A percentile compares a stretch with the other conserved stretches of the same genome.
These are phyloP conservation scores for Mortierella sp. DNA, from an alignment of 371 early-diverging fungal genomes.

Conservation along the genomic window DNA sequence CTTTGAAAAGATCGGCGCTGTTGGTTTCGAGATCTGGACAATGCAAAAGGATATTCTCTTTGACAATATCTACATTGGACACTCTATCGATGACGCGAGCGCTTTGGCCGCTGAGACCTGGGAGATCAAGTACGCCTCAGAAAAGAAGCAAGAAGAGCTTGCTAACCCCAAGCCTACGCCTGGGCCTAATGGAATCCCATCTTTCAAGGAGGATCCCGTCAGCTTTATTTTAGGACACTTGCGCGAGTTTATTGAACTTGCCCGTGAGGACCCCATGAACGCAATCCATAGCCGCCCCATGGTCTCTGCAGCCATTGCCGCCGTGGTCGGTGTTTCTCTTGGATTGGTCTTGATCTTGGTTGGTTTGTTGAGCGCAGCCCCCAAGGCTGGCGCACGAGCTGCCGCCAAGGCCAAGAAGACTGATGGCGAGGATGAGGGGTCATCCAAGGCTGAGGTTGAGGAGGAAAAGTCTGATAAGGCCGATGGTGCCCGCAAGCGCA, in stretches of 20 bases:
- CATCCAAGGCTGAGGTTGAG: constrained; percentile 2
- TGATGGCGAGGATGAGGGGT: constrained; percentile 38
- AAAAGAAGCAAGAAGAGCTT: constrained; percentile 68
- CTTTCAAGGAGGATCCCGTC: constrained; percentile 51
- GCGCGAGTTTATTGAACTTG: constrained; percentile 58
- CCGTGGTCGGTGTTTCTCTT: constrained; percentile 43
- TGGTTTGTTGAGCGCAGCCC: constrained; percentile 48
- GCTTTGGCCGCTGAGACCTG: constrained; percentile 71
- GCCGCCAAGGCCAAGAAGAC: constrained; percentile 58
- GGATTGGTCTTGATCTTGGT: constrained; percentile 57
- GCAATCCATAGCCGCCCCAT: constrained; percentile 65
- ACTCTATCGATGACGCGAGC: constrained; percentile 77
- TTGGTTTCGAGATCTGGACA: constrained; percentile 98
- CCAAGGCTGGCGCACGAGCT: constrained; percentile 18
- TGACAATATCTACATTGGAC: constrained; percentile 92
- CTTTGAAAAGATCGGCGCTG: constrained; percentile 77
- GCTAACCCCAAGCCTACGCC: constrained; percentile 51
- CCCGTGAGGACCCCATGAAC: constrained; percentile 61
- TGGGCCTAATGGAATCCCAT: constrained; percentile 19
- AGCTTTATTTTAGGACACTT: constrained; percentile 45
- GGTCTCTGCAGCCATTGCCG: constrained; percentile 61
- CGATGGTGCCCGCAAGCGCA: constrained; percentile 27
- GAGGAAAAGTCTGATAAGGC: constrained; percentile 17
- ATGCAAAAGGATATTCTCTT: constrained; percentile 94
- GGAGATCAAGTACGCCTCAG: constrained; percentile 72